Conservation (phyloP, 202 grass and related monocot genomes). For the Schoenoplectus tabernaemontani region DNA sequence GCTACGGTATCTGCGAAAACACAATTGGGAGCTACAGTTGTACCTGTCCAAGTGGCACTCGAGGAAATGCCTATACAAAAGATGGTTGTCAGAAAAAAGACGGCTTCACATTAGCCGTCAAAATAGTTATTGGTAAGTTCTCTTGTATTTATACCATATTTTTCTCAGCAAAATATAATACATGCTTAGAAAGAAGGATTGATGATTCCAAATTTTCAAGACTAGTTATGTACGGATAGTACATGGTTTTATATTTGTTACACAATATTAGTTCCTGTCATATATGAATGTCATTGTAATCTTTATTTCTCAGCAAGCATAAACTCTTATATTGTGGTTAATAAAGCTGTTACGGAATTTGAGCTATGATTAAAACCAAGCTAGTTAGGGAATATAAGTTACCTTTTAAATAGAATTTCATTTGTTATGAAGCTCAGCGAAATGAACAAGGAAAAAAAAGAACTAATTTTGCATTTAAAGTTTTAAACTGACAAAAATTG, state of each 20-base stretch:
- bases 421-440: too few relatives aligned
- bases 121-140: conserved; percentile 48
- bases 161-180: neutral
- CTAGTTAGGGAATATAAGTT: neutral
- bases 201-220: neutral
- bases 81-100: conserved; percentile 40
- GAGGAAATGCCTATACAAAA: conserved; percentile 1
- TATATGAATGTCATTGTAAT: neutral
- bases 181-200: neutral
- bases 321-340: neutral
- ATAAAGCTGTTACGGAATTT: neutral
- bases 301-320: neutral
- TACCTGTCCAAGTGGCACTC: conserved; percentile 31
- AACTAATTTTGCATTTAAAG: neutral
- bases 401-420: neutral
- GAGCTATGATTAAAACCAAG: neutral
- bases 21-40: conserved; percentile 15
- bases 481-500: neutral
- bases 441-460: too few relatives aligned
- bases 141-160: neutral
- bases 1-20: conserved; percentile 40
- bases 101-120: conserved; percentile 41
- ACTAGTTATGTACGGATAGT: neutral
- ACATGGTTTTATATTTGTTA: neutral
- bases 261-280: neutral